A percentile compares a stretch with the other conserved stretches of the same genome.
Evolutionary conservation across 371 early-diverging fungal genomes (phyloP).

Genomic region (Haplosporangium sp.): DNA sequence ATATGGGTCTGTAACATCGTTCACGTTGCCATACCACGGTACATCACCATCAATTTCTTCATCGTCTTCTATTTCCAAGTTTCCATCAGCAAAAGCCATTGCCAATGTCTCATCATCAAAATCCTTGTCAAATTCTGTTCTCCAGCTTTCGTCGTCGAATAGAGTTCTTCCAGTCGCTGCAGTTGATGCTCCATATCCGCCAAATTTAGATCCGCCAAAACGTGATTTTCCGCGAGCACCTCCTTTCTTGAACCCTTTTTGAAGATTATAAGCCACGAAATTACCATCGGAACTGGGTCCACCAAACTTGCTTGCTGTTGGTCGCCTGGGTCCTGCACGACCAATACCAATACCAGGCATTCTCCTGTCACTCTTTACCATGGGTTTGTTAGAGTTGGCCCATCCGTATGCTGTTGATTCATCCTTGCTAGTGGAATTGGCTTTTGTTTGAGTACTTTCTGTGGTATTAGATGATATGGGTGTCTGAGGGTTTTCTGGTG

Average conservation of each 20-base stretch:
- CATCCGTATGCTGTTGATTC: slow-evolving; percentile 27
- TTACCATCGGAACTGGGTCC: slow-evolving; percentile 27
- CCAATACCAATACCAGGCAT: slow-evolving; percentile 37
- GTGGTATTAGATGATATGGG: background rate
- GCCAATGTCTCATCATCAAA: slow-evolving; percentile 27
- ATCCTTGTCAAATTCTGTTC: slow-evolving; percentile 41
- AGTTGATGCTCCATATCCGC: slow-evolving; percentile 12
- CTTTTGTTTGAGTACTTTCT: background rate
- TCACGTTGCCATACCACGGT: slow-evolving; percentile 46
- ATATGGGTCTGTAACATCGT: slow-evolving; percentile 33
- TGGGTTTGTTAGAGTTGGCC: slow-evolving; percentile 47
- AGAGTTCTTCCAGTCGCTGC: slow-evolving; percentile 26
- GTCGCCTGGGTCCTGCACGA: slow-evolving; percentile 28
- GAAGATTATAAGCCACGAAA: slow-evolving; percentile 51
- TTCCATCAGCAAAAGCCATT: slow-evolving; percentile 22
- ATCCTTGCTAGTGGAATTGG: background rate
- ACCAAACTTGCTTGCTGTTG: slow-evolving; percentile 20
- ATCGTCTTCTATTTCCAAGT: slow-evolving; percentile 14
- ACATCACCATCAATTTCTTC: slow-evolving; percentile 16
- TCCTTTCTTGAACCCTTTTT: slow-evolving; percentile 30
- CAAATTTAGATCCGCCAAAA: slow-evolving; percentile 29
- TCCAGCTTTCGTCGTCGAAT: slow-evolving; percentile 45
- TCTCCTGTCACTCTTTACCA: slow-evolving; percentile 46
- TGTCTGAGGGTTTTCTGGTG: background rate
- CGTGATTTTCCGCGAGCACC: slow-evolving; percentile 34